Percentiles rank a stretch among this genome's conserved stretches.
Evolutionary conservation across 192 early-diverging fungal species (phyloP).

Genomic region (Chytriomyces sp.): DNA sequence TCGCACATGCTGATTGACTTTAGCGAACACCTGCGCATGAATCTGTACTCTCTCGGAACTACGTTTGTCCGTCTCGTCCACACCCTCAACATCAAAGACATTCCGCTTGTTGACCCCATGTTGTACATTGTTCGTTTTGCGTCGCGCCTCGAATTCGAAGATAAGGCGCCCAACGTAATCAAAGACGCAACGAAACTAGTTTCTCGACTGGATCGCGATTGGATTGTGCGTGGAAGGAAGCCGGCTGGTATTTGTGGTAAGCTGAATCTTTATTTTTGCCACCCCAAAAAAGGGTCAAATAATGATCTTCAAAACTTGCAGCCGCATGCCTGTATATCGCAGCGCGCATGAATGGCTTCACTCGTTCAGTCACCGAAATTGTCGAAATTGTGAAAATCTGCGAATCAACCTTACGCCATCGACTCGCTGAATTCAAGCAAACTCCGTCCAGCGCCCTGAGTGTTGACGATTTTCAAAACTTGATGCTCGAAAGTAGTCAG

Average conservation of each 20-base stretch:
- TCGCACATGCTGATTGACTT: slow-evolving; percentile 97
- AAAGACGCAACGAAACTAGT: slow-evolving; percentile 82
- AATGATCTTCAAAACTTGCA: not conserved
- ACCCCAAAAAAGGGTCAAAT: not conserved
- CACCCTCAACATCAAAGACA: slow-evolving; percentile 42
- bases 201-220: slow-evolving; percentile 91
- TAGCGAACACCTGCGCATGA: slow-evolving; percentile 74
- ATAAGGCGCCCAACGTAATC: slow-evolving; percentile 77
- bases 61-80: slow-evolving; percentile 81
- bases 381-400: slow-evolving; percentile 89
- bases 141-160: slow-evolving; percentile 86
- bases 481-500: slow-evolving; percentile 80
- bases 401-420: slow-evolving; percentile 79
- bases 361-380: slow-evolving; percentile 81
- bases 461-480: slow-evolving; percentile 77
- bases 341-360: slow-evolving; percentile 88
- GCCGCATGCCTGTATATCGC: slow-evolving; percentile 73
- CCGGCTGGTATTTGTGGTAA: slow-evolving; percentile 92
- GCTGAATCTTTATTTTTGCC: not conserved
- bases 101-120: slow-evolving; percentile 89
- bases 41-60: slow-evolving; percentile 86
- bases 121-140: slow-evolving; percentile 94
- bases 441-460: slow-evolving; percentile 80
- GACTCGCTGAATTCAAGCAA: slow-evolving; percentile 80
- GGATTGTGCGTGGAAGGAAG: slow-evolving; percentile 86